These are phyloP conservation scores for Cunninghamia lanceolata DNA, from an alignment of 75 land plant species.

Conservation along the genomic window DNA sequence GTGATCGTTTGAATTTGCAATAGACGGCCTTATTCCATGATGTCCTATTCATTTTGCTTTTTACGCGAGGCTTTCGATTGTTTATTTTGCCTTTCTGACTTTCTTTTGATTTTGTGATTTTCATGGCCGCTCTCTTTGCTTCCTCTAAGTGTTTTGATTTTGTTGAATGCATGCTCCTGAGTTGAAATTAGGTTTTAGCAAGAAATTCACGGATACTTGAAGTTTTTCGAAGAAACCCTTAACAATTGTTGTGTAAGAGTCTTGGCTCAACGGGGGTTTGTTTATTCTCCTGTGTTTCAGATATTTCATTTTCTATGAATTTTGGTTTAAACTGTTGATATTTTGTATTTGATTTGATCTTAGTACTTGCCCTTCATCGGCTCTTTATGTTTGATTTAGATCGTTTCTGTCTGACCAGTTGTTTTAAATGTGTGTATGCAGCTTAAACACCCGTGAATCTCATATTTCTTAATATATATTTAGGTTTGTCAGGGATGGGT, in stretches of 20 bases:
- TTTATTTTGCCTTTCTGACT: not conserved
- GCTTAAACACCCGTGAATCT: not conserved
- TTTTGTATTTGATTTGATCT: not conserved
- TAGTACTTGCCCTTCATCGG: not conserved
- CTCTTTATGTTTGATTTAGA: not conserved
- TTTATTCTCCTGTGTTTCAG: not conserved
- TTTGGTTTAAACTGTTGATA: not conserved
- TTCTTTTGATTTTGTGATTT: not conserved
- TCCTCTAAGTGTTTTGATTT: not conserved
- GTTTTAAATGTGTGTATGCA: not conserved
- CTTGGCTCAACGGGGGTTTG: not conserved
- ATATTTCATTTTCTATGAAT: not conserved
- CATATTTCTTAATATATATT: not conserved
- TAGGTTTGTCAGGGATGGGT: slow-evolving; percentile 5
- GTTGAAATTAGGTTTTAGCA: not conserved
- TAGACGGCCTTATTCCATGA: not conserved
- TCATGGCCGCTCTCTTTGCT: not conserved
- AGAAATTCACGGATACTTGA: not conserved
- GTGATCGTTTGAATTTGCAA: not conserved
- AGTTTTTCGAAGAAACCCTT: not conserved
- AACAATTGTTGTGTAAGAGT: not conserved
- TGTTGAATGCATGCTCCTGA: not conserved
- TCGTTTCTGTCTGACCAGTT: not conserved
- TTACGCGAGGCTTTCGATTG: not conserved
- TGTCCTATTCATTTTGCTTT: not conserved